Conservation (phyloP, 1,284 basidiomycete genomes). For the Leccinum fallax region DNA sequence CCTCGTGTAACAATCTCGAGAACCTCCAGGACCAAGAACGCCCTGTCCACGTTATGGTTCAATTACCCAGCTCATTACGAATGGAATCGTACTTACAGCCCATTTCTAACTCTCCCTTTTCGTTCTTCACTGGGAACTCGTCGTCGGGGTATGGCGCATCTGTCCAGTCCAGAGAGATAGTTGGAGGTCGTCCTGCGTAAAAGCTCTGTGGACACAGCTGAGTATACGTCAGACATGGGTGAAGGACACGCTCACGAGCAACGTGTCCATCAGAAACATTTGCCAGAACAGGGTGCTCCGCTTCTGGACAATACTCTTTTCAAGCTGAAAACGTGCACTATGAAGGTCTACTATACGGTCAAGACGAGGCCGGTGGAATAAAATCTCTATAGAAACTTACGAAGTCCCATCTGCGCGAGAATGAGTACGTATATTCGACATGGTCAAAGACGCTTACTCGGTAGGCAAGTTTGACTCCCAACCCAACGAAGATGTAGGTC, state of each 20-base stretch:
- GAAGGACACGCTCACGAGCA: constrained; percentile 45
- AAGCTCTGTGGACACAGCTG: constrained; percentile 52
- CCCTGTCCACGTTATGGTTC: constrained; percentile 38
- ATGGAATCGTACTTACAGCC: constrained; percentile 46
- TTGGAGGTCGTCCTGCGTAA: constrained; percentile 61
- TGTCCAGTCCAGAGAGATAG: constrained; percentile 52
- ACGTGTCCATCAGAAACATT: constrained; percentile 58
- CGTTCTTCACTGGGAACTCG: constrained; percentile 39
- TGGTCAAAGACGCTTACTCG: constrained; percentile 44
- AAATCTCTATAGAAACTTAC: constrained; percentile 41
- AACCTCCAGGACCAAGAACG: constrained; percentile 60
- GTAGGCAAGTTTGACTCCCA: constrained; percentile 57
- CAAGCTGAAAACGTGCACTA: constrained; percentile 58
- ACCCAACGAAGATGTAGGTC: constrained; percentile 58
- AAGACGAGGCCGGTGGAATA: not conserved
- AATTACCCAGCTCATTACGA: not conserved
- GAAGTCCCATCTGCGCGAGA: constrained; percentile 58
- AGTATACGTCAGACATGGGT: not conserved
- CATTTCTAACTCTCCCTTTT: constrained; percentile 44
- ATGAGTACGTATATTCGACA: constrained; percentile 11
- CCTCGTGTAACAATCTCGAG: constrained; percentile 50
- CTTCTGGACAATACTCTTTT: constrained; percentile 44
- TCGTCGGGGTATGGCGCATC: constrained; percentile 59
- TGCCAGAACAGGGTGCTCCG: constrained; percentile 68
- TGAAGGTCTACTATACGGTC: constrained; percentile 48